phyloP scores from a whole-genome alignment of 148 eudicot species.

The Rhododendron ferrugineum region DNA sequence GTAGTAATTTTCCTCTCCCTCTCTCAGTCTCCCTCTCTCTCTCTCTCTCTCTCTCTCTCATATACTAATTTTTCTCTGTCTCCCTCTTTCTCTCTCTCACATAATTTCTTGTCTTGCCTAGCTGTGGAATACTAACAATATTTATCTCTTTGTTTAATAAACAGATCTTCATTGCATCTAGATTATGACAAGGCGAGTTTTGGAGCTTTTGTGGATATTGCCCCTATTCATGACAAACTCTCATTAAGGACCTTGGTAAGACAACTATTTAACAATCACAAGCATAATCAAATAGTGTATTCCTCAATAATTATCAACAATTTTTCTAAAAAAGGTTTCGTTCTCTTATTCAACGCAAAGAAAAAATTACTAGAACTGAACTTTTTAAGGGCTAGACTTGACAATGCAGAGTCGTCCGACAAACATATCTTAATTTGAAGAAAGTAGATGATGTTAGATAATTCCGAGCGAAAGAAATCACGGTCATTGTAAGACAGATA shows the following conservation, averaged over 20 bases:
- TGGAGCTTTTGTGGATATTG: conserved; percentile 18
- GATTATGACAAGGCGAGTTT: conserved; percentile 15
- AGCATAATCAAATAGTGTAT: neutral
- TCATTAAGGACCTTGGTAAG: conserved; percentile 19
- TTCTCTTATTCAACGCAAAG: too few relatives aligned
- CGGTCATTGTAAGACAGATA: too few relatives aligned
- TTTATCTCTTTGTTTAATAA: neutral
- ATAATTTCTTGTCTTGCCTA: neutral
- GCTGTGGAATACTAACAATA: neutral
- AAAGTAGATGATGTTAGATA: too few relatives aligned
- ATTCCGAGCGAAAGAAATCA: too few relatives aligned
- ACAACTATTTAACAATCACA: neutral
- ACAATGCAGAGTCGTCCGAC: too few relatives aligned
- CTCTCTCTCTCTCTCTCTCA: neutral
- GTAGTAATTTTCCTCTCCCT: neutral
- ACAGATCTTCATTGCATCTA: neutral
- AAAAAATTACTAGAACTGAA: too few relatives aligned
- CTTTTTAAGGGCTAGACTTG: too few relatives aligned
- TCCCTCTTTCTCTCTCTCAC: neutral
- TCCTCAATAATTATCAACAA: neutral
- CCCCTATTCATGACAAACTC: conserved; percentile 7
- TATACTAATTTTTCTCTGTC: too few relatives aligned
- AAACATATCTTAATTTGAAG: too few relatives aligned
- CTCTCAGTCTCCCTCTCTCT: neutral
- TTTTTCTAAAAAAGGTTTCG: too few relatives aligned